Evolutionary conservation across 2,329 filamentous ascomycete species (phyloP).

Genomic region (Colletotrichum phormii): DNA sequence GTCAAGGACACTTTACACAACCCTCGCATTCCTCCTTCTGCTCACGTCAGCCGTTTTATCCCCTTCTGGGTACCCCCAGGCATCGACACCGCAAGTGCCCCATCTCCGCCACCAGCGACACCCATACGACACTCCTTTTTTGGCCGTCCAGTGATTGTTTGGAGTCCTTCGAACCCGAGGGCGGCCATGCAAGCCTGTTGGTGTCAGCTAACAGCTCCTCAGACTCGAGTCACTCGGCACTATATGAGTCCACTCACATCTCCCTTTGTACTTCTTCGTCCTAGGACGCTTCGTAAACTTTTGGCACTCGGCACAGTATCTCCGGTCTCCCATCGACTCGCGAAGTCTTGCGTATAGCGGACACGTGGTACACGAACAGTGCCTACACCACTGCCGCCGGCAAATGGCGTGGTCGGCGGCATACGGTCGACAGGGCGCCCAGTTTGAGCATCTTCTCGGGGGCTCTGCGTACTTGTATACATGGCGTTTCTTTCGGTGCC

Average conservation of each 20-base stretch:
- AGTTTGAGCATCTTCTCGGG: not conserved
- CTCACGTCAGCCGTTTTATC: not conserved
- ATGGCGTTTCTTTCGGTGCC: not conserved
- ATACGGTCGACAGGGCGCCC: not conserved
- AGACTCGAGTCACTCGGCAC: too few relatives aligned
- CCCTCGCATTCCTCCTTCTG: not conserved
- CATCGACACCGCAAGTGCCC: not conserved
- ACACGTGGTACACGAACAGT: conserved; percentile 18
- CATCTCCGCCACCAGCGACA: conserved; percentile 15
- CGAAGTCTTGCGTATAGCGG: conserved; percentile 8
- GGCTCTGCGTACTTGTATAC: not conserved
- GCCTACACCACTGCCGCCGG: not conserved
- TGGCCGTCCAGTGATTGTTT: conserved; percentile 15
- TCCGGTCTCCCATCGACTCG: not conserved
- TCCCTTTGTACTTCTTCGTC: conserved; percentile 4
- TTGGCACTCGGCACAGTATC: conserved; percentile 8
- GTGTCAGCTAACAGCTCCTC: not conserved
- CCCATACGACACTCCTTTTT: conserved; percentile 14
- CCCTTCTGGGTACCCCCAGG: not conserved
- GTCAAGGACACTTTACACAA: not conserved
- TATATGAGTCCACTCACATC: conserved; percentile 10
- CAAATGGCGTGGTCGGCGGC: not conserved
- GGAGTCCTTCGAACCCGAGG: not conserved
- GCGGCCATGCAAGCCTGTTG: conserved; percentile 6
- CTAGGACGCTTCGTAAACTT: conserved; percentile 8